Evolutionary conservation across 306 rosid genomes (phyloP).

Genomic region (Fragaria nilgerrensis): DNA sequence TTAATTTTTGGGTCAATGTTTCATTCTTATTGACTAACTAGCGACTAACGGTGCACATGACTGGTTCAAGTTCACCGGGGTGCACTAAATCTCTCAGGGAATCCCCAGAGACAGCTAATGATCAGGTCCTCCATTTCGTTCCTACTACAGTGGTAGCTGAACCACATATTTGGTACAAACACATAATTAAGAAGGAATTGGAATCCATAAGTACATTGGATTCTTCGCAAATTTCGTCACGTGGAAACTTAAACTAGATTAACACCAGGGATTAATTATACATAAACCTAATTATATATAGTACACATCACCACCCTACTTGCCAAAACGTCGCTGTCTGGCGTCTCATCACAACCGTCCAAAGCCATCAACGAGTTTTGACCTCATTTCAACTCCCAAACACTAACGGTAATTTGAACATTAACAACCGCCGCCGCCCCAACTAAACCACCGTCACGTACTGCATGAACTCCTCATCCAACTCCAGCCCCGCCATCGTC

Average conservation of each 20-base stretch:
- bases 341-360: slow-evolving; percentile 14
- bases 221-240: slow-evolving; percentile 6
- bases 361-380: slow-evolving; percentile 2
- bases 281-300: background rate
- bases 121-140: background rate
- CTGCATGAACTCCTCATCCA: slow-evolving; percentile 75
- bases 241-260: background rate
- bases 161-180: background rate
- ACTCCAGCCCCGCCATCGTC: slow-evolving; percentile 63
- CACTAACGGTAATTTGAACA: background rate
- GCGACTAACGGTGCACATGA: too few species aligned
- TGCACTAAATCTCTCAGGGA: too few species aligned
- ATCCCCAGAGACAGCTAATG: background rate
- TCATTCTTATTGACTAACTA: too few species aligned
- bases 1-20: too few species aligned
- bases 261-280: background rate
- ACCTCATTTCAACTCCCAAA: background rate
- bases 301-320: background rate
- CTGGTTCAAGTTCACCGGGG: too few species aligned
- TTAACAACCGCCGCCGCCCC: background rate
- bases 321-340: background rate
- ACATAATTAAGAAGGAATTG: too few species aligned
- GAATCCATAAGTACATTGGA: background rate
- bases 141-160: background rate
- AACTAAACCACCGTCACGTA: slow-evolving; percentile 37